Evolutionary conservation across 345 rosid species (phyloP), one percentile per base, ranked within the genome.

Genomic region (Syzygium grande): DNA sequence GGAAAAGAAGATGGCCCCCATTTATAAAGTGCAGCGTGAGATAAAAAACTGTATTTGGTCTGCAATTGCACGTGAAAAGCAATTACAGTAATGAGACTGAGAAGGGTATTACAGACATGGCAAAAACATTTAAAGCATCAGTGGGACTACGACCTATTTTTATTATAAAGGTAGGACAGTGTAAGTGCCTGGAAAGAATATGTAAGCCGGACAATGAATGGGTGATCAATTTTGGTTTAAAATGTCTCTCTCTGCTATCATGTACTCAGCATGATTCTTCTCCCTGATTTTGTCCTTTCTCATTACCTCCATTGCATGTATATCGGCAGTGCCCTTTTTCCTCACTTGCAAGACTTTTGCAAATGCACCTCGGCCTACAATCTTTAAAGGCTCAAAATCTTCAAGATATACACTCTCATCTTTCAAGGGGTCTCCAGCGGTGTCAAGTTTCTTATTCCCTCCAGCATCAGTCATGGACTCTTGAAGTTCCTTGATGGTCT

Each of bases 291-390:
- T 94, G 89, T 98, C 99, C 93, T 98, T 98, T 73, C 99, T 90
- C 99, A 98, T 94, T 85, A 98, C 99, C 94, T 98, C 96, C 99
- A 98, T 98, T 6, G 99, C 99, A 86, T 89, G 95, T 87, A 98
- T 95, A 89, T 98, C 98, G 11, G 95, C 91, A 1, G 99, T 94
- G 43, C 94, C 96, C 87, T 91, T 96, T 84, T 94, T 94, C 95
- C 96, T 95, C 84, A 96, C 99, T 88, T 98, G 99, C 86, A 79
- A 96, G 41, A 98, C 99, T 93, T 94, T 98, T 86, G 96, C 99
- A 93, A 98, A 98, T 85, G 98, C 97, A 91, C 99, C 99, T 91
- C 93, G 92, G 89, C 99, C 99, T 85, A 96, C 99, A 80, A 98
- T 94, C 87, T 94, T 98, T 92, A 98, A 78, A 90, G 92, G 91